Evolutionary conservation across 2,329 filamentous ascomycete species (phyloP), one percentile per base, ranked within the genome.

Genomic region (Fusarium vanettenii): DNA sequence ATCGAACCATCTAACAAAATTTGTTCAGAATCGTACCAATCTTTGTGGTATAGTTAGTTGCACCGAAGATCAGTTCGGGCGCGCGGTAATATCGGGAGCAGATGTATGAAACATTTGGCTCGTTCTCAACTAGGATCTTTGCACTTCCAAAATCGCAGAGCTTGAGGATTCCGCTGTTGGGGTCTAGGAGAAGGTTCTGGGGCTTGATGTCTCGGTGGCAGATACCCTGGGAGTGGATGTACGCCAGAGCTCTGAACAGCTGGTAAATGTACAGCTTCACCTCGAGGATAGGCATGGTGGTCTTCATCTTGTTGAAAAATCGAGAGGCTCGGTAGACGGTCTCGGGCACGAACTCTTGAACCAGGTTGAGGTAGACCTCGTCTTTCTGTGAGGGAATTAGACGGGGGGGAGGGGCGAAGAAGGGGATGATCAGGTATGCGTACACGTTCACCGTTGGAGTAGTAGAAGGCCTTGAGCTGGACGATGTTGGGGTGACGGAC

Each of bases 271-370:
- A 99, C 73, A 99, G 93, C 89, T 99, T 99, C 83, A 98, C 95
- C 85, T 99, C 97, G 79, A 99, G 91, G 79, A 96, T 98, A 18
- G 97, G 97, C 97, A 99, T 99, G 63, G 96, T 98, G 8, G 95
- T 97, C 92, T 98, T 99, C 93, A 98, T 93, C 89, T 99, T 99
- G 90, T 97, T 98, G 90, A 99, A 99, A 87, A 98, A 98, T 80
- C 97, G 93, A 74, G 97, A 98, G 50, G 97, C 97, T 81, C 97
- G 93, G 85, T 99, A 99, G 61, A 99, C 97, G 14, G 97, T 99
- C 87, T 99, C 97, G 60, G 97, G 97, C 60, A 99, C 97, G 80
- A 95, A 99, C 84, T 99, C 97, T 84, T 98, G 95, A 62, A 99
- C 96, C 71, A 99, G 90, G 82, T 99, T 99, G 77, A 99, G 92